Conservation (phyloP, 139 green algal genomes). For the Yamagishiella unicocca region DNA sequence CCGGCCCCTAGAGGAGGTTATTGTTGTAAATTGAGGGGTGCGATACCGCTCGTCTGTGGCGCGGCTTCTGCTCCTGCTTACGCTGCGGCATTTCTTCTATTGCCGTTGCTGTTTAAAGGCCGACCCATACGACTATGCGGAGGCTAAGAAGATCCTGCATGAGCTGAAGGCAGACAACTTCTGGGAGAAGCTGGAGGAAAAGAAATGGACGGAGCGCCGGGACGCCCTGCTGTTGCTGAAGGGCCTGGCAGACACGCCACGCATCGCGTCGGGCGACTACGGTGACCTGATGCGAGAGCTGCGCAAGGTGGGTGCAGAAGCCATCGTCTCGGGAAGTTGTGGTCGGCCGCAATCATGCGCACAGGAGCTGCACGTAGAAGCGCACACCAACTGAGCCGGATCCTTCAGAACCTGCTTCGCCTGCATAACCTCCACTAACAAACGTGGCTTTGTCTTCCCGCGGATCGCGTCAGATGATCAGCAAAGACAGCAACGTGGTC, state of each 20-base stretch:
- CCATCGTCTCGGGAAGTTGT: too few species aligned
- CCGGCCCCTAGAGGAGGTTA: too few species aligned
- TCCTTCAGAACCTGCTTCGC: too few species aligned
- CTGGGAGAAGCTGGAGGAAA: constrained; percentile 82
- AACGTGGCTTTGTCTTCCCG: too few species aligned
- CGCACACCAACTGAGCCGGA: too few species aligned
- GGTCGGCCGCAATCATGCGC: too few species aligned
- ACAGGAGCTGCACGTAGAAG: too few species aligned
- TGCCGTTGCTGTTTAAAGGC: constrained; percentile 26
- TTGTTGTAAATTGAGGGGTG: too few species aligned
- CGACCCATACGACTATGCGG: constrained; percentile 88
- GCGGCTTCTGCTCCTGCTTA: too few species aligned
- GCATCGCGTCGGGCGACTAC: constrained; percentile 75
- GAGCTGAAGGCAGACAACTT: constrained; percentile 72
- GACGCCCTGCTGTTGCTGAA: constrained; percentile 78
- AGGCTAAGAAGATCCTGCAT: constrained; percentile 71
- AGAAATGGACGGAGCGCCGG: constrained; percentile 92
- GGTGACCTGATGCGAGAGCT: constrained; percentile 82
- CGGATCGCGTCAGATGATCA: constrained; percentile 57
- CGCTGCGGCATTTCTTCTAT: not conserved
- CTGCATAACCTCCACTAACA: too few species aligned
- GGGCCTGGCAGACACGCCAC: constrained; percentile 62
- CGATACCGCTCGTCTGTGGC: too few species aligned
- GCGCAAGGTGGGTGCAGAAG: constrained; percentile 82
- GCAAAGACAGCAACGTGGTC: constrained; percentile 89